Base-by-base conservation (phyloP, 2,329 filamentous ascomycete species). In the Didymella exigua region DNA sequence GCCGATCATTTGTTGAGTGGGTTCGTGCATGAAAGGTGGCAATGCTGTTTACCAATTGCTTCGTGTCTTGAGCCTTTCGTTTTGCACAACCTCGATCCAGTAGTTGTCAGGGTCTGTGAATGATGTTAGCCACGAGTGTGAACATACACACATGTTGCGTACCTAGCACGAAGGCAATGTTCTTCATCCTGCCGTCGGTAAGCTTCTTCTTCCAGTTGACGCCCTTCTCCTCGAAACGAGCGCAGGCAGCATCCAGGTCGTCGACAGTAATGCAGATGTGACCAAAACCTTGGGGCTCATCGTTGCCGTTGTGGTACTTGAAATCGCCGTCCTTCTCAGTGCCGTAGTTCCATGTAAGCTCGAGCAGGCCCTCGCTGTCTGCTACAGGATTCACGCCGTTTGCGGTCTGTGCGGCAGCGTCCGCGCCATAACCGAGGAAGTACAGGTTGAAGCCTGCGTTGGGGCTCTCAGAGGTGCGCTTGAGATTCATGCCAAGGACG, bases 121-220 rank as follows among this genome's bases (percentile, higher is more conserved):
- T 14, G 4, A 13, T 37, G 36, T 71, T 41, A 70, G 62, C 47
- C 1, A 11, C 21, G 24, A 13, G 42, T 21, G 26, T 2, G 10
- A 23, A 18, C 11, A 5, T n/a, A n/a, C n/a, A n/a, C n/a, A 2
- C 37, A 18, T 19, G 4, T 44, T 9, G 66, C 72, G 29, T 65
- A 78, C 77, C 93, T 42, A 96, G 80, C 41, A 98, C 78, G 72
- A 98, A 98, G 0, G 95, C 95, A 49, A 98, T 88, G 62, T 95
- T 91, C 82, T 90, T 93, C 93, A 97, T 96, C 42, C 80, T 75
- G 2, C 93, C 93, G 60, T 98, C 93, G 2, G 91, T 96, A 58
- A 98, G 82, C 62, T 90, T 84, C 86, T 98, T 98, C 86, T 96
- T 96, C 91, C 92, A 99, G 76, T 84, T 87, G 50, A 93, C 89